Conservation (phyloP, 371 early-diverging fungal species). For the Gilbertella persicaria region DNA sequence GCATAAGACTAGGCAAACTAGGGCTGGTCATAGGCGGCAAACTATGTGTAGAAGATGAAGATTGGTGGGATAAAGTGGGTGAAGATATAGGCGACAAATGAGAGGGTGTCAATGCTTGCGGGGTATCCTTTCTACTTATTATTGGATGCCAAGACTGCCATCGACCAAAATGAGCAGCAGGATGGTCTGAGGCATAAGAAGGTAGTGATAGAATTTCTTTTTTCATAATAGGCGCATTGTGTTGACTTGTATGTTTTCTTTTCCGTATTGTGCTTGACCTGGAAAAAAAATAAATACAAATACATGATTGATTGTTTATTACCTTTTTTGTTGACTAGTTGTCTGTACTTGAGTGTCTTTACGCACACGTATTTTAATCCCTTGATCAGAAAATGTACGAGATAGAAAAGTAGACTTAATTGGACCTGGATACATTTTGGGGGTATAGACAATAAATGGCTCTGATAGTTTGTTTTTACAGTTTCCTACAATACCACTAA, state of each 20-base stretch:
- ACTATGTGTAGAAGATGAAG: not conserved
- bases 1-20: not conserved
- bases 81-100: not conserved
- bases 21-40: no score
- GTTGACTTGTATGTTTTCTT: no score
- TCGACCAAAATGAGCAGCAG: constrained; percentile 12
- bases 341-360: constrained; percentile 39
- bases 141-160: constrained; percentile 5
- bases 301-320: no score
- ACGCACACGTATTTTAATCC: constrained; percentile 48
- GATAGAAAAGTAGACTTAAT: constrained; percentile 56
- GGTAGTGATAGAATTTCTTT: constrained; percentile 7
- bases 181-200: constrained; percentile 12
- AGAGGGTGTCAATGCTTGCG: not conserved
- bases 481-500: constrained; percentile 37
- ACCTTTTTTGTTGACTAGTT: no score
- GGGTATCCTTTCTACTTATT: not conserved
- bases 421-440: constrained; percentile 94
- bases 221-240: not conserved
- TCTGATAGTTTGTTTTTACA: constrained; percentile 52
- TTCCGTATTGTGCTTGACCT: no score
- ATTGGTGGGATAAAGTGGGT: not conserved
- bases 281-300: no score
- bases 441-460: constrained; percentile 78
- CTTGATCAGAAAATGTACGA: constrained; percentile 51